Conservation (phyloP, 331 rosid genomes). For the Acacia pycnantha region DNA sequence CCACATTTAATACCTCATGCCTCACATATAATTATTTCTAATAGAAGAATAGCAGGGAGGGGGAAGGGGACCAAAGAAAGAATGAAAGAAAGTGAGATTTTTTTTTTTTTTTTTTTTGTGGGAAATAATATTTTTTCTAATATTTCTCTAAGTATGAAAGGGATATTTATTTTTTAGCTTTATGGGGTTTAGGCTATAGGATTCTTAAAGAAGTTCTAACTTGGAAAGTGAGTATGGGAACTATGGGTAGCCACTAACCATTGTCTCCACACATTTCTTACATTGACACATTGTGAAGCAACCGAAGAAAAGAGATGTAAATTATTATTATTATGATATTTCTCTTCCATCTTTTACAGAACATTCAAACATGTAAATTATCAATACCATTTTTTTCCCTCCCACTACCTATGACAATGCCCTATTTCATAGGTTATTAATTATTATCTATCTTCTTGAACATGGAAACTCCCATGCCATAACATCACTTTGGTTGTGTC, state of each 20-base stretch:
- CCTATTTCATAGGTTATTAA: neutral
- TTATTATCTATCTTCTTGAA: neutral
- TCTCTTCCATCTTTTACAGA: neutral
- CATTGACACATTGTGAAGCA: neutral
- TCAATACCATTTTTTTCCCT: neutral
- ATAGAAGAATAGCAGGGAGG: no score
- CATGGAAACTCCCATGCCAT: neutral
- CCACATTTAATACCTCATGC: no score
- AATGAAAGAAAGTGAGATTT: neutral
- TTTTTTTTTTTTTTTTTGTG: no score
- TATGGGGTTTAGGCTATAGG: neutral
- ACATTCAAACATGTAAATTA: neutral
- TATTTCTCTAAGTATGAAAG: neutral
- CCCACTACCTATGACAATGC: neutral
- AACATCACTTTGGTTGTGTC: neutral
- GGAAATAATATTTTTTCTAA: neutral
- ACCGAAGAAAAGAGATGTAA: neutral
- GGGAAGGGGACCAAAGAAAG: no score
- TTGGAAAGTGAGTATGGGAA: neutral
- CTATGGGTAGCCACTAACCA: neutral
- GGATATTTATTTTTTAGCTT: neutral
- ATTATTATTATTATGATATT: neutral
- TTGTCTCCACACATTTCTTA: neutral
- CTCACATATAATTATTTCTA: no score
- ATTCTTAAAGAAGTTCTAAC: neutral